Base-by-base conservation (phyloP, 345 rosid genomes). In the Ceriops zippeliana region DNA sequence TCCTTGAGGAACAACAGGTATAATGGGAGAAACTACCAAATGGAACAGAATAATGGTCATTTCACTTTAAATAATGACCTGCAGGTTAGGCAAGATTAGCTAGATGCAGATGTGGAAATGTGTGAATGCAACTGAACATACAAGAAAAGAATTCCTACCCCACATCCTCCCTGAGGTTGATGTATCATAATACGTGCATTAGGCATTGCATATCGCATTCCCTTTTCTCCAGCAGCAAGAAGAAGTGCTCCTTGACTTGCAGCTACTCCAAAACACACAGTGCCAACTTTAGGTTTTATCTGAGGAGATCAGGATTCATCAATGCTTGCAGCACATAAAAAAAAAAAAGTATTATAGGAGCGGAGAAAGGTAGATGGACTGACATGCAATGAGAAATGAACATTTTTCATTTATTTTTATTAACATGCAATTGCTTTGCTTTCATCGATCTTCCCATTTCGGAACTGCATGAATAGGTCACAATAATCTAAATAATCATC, bases 121-220 rank as follows among this genome's bases (percentile, higher is more conserved):
- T 1, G 31, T 31, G 34, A 69, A 42, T 22, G 54, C 32, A 26
- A 24, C 52, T 9, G 63, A 62, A 20, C 37, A 58, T 63, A 9
- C 16, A 47, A 22, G 54, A 66, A 73, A 20, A 37, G 5, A 65
- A 61, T 52, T 47, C 87, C 75, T 83, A 91, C 96, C 85, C 96
- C 96, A 65, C 96, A 89, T 68, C 96, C 96, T 72, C 91, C 84
- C 73, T 86, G 96, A 1, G 96, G 96, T 78, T 95, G 99, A 82
- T 91, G 96, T 61, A 91, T 81, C 97, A 95, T 91, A 38, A 91
- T 86, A 51, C 97, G 92, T 56, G 97, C 86, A 80, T 91, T 91
- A 26, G 99, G 99, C 97, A 89, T 95, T 46, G 97, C 83, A 72
- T 89, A 95, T 1, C 97, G 90, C 96, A 91, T 95, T 58, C 97